Evolutionary conservation across 1,284 basidiomycete species (phyloP).

Genomic region (Cutaneotrichosporon sp.): DNA sequence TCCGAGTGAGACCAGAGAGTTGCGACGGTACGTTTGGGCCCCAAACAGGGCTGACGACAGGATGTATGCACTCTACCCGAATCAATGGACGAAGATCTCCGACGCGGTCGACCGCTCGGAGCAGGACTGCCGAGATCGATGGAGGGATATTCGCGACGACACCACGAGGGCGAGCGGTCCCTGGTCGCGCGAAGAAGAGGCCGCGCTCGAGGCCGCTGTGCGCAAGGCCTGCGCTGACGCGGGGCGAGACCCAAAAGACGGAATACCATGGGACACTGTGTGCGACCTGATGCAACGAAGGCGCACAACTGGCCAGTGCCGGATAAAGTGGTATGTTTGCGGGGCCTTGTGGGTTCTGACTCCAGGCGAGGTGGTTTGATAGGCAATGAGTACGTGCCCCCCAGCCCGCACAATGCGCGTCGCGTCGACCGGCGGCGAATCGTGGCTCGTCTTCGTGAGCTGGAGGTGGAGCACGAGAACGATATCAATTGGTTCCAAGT

Average conservation of each 20-base stretch:
- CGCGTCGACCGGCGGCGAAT: conserved; percentile 8
- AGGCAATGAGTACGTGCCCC: not conserved
- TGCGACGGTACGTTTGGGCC: conserved; percentile 24
- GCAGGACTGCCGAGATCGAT: conserved; percentile 39
- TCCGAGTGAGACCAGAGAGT: conserved; percentile 29
- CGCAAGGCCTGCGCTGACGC: conserved; percentile 18
- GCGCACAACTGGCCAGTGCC: conserved; percentile 24
- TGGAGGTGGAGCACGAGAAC: conserved; percentile 11
- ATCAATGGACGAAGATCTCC: conserved; percentile 38
- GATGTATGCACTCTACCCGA: conserved; percentile 29
- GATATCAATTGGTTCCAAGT: conserved; percentile 12
- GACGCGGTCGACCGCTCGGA: conserved; percentile 33
- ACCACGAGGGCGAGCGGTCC: conserved; percentile 18
- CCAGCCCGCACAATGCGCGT: not conserved
- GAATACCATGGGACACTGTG: conserved; percentile 34
- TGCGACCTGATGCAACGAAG: conserved; percentile 23
- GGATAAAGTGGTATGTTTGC: conserved; percentile 31
- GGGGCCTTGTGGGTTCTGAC: not conserved
- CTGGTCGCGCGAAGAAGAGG: conserved; percentile 25
- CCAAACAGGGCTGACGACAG: conserved; percentile 9
- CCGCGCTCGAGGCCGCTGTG: conserved; percentile 17
- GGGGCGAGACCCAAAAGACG: conserved; percentile 16
- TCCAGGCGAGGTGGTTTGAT: conserved; percentile 9
- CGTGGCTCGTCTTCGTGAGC: conserved; percentile 11
- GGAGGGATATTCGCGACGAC: conserved; percentile 22